Evolutionary conservation across 2,329 filamentous ascomycete species (phyloP).

Genomic region (Aspergillus arachidicola): DNA sequence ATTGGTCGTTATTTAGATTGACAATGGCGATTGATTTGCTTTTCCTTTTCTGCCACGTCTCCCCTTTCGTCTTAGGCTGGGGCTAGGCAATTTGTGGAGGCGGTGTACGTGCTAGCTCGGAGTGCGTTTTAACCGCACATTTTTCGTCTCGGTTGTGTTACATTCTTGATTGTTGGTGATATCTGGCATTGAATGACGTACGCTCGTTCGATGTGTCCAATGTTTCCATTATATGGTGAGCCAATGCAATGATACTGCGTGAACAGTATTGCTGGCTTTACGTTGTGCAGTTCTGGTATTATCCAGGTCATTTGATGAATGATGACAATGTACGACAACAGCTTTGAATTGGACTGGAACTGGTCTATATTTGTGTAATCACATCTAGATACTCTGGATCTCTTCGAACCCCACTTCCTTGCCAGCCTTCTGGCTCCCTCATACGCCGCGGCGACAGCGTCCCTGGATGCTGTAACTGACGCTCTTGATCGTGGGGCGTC

Average conservation of each 20-base stretch:
- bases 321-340: constrained; percentile 5
- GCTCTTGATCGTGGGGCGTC: constrained; percentile 68
- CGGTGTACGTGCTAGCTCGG: constrained; percentile 18
- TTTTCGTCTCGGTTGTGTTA: background rate
- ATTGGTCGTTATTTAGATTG: background rate
- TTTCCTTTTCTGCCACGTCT: constrained; percentile 29
- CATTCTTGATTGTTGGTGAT: background rate
- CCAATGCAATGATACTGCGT: background rate
- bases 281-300: background rate
- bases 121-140: constrained; percentile 7
- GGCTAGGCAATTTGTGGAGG: constrained; percentile 19
- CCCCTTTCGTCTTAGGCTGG: constrained; percentile 11
- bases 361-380: background rate
- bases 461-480: constrained; percentile 60
- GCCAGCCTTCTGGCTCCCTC: constrained; percentile 3
- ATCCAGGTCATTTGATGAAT: background rate
- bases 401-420: background rate
- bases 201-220: background rate
- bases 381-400: background rate
- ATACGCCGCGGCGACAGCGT: constrained; percentile 58
- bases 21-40: background rate
- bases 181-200: background rate
- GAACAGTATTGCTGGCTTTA: background rate
- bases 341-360: background rate
- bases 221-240: background rate